These are phyloP conservation scores for Populus euphratica DNA, from an alignment of 345 rosid genomes.

Conservation along the genomic window DNA sequence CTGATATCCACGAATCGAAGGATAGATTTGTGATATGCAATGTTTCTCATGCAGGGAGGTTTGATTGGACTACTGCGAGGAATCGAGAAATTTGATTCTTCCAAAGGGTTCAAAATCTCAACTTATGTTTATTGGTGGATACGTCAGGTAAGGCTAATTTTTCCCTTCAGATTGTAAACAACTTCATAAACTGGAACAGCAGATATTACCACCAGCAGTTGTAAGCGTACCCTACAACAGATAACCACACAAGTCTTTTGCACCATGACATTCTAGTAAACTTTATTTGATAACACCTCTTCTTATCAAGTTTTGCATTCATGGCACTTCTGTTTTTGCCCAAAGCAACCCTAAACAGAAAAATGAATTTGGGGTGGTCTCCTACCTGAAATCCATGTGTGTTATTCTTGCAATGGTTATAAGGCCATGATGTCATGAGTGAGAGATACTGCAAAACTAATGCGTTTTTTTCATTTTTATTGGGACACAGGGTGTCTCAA, in stretches of 20 bases:
- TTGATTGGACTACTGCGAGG: conserved; percentile 87
- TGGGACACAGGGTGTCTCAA: conserved; percentile 73
- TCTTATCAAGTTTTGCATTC: background rate
- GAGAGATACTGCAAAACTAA: conserved; percentile 14
- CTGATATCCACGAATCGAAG: background rate
- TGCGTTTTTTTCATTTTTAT: conserved; percentile 9
- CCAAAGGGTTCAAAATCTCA: conserved; percentile 84
- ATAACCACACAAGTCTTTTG: background rate
- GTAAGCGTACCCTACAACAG: background rate
- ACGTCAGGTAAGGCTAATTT: conserved; percentile 63
- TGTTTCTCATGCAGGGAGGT: conserved; percentile 63
- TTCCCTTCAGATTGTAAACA: background rate
- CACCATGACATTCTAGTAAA: background rate
- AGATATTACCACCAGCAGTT: background rate
- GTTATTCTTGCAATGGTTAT: background rate
- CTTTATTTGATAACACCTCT: background rate
- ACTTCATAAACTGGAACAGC: background rate
- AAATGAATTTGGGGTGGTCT: background rate
- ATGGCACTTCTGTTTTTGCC: background rate
- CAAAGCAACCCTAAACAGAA: background rate
- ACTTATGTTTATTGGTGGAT: conserved; percentile 99
- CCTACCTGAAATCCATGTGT: background rate
- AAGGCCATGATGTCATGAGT: background rate
- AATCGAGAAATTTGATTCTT: conserved; percentile 93
- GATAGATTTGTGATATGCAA: background rate